A percentile compares a stretch with the other conserved stretches of the same genome.
Conservation (phyloP, 1,139 yeast genomes). For the Hansenula anomala region DNA sequence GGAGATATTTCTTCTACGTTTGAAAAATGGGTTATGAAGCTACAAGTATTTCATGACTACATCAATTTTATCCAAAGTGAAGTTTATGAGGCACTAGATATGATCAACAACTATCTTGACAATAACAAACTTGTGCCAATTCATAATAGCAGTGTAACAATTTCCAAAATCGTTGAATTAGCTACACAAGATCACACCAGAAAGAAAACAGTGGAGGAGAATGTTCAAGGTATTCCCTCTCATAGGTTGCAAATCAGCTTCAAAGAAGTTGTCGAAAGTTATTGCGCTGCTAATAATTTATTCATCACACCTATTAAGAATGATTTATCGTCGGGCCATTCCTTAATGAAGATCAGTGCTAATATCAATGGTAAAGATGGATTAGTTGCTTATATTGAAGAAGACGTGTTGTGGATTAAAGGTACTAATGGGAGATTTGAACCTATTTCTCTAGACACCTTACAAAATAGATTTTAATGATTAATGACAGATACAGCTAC, state of each 20-base stretch:
- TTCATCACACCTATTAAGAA: slow-evolving; percentile 17
- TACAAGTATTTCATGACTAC: slow-evolving; percentile 14
- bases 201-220: not conserved
- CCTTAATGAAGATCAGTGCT: slow-evolving; percentile 30
- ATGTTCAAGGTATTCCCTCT: slow-evolving; percentile 23
- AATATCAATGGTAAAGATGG: slow-evolving; percentile 29
- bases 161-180: not conserved
- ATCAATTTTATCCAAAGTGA: slow-evolving; percentile 19
- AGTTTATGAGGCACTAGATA: slow-evolving; percentile 26
- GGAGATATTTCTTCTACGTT: slow-evolving; percentile 25
- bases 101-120: slow-evolving; percentile 30
- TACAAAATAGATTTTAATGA: slow-evolving; percentile 8
- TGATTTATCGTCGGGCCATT: slow-evolving; percentile 23
- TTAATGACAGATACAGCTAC: not conserved
- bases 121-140: slow-evolving; percentile 8
- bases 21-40: slow-evolving; percentile 27
- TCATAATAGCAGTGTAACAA: slow-evolving; percentile 1
- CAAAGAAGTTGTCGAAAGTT: slow-evolving; percentile 46
- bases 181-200: not conserved
- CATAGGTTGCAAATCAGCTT: slow-evolving; percentile 31
- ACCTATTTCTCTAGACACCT: slow-evolving; percentile 30
- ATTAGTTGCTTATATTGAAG: slow-evolving; percentile 32
- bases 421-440: slow-evolving; percentile 22
- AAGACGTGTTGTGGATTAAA: slow-evolving; percentile 41
- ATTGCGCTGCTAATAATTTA: slow-evolving; percentile 27